These are phyloP conservation scores for Fusarium buharicum DNA, from an alignment of 2,329 filamentous ascomycete species.

Conservation along the genomic window DNA sequence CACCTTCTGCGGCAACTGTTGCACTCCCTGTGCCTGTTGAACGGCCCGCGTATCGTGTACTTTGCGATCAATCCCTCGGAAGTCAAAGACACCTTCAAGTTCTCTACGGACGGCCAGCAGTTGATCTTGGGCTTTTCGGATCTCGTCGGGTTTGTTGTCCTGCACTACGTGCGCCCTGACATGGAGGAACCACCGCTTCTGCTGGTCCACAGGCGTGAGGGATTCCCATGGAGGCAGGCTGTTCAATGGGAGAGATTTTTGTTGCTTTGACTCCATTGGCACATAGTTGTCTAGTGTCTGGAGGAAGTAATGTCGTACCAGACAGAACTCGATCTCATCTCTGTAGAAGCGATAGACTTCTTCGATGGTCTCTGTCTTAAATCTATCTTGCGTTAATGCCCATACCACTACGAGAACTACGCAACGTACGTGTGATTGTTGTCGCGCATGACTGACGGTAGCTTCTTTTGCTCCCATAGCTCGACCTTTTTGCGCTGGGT, in stretches of 20 bases:
- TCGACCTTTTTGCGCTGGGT: conserved; percentile 67
- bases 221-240: conserved; percentile 59
- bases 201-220: conserved; percentile 60
- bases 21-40: conserved; percentile 52
- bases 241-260: conserved; percentile 27
- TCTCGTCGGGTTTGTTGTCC: conserved; percentile 67
- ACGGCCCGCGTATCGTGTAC: conserved; percentile 63
- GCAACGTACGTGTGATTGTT: conserved; percentile 62
- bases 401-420: fast-evolving
- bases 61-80: conserved; percentile 62
- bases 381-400: conserved; percentile 48
- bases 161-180: conserved; percentile 65
- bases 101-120: conserved; percentile 59
- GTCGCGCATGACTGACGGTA: conserved; percentile 60
- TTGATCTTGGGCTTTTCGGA: conserved; percentile 64
- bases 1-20: conserved; percentile 54
- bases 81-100: conserved; percentile 64
- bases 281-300: conserved; percentile 48
- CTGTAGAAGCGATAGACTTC: conserved; percentile 65
- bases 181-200: conserved; percentile 65
- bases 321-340: conserved; percentile 64
- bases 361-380: conserved; percentile 64
- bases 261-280: conserved; percentile 46
- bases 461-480: conserved; percentile 62
- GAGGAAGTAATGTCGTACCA: conserved; percentile 60